Evolutionary conservation across 2,329 filamentous ascomycete genomes (phyloP).

Genomic region (Pseudopithomyces maydicus): DNA sequence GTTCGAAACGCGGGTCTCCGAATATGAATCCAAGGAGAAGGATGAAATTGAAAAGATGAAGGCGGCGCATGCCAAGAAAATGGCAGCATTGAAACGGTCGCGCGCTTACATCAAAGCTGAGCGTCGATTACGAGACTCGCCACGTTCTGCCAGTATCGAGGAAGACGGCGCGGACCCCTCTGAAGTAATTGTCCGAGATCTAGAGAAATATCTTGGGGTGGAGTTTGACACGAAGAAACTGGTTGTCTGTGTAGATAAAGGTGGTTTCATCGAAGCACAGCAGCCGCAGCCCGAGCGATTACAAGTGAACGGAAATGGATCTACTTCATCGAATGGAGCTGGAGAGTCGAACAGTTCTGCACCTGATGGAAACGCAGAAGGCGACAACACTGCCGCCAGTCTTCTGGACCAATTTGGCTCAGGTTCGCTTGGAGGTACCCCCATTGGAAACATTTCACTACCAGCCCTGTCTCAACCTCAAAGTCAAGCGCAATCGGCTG

Average conservation of each 20-base stretch:
- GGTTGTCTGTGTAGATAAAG: conserved; percentile 75
- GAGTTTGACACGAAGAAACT: conserved; percentile 68
- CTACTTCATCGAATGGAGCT: conserved; percentile 28
- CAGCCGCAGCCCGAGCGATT: conserved; percentile 31
- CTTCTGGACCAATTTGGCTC: conserved; percentile 73
- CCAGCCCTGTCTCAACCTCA: conserved; percentile 60
- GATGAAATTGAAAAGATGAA: conserved; percentile 86
- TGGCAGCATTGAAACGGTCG: conserved; percentile 75
- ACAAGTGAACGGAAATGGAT: conserved; percentile 38
- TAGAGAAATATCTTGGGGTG: conserved; percentile 73
- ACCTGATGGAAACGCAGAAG: conserved; percentile 38
- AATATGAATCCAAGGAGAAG: conserved; percentile 73
- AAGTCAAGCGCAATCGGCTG: conserved; percentile 63
- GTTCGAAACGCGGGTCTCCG: conserved; percentile 77
- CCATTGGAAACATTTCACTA: conserved; percentile 64
- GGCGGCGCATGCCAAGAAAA: conserved; percentile 73
- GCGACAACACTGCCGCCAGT: conserved; percentile 57
- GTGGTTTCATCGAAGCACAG: conserved; percentile 69
- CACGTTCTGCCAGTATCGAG: conserved; percentile 47
- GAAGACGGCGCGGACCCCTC: conserved; percentile 54
- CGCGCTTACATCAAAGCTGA: conserved; percentile 76
- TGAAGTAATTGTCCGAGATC: conserved; percentile 74
- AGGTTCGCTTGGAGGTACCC: conserved; percentile 65
- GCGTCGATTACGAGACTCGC: conserved; percentile 71
- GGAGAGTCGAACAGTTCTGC: conserved; percentile 39